Percentiles rank a stretch among this genome's conserved stretches.
These are phyloP conservation scores for Saccharomycopsis schoenii DNA, from an alignment of 805 yeast genomes.

Conservation along the genomic window DNA sequence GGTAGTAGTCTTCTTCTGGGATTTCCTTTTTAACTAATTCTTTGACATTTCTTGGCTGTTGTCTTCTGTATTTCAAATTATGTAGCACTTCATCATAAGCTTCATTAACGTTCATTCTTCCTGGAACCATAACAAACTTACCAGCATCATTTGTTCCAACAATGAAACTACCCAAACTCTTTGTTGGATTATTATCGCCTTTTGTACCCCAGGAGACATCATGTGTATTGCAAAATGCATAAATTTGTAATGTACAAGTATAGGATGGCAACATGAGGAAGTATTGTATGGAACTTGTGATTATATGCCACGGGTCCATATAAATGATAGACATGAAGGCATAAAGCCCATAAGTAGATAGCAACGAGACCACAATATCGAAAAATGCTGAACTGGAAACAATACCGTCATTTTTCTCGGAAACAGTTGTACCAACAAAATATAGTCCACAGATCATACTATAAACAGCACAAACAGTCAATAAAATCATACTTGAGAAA, in stretches of 20 bases:
- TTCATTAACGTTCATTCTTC: conserved; percentile 69
- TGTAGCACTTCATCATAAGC: conserved; percentile 68
- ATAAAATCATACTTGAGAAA: conserved; percentile 56
- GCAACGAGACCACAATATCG: conserved; percentile 72
- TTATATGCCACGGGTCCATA: conserved; percentile 93
- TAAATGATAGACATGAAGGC: conserved; percentile 72
- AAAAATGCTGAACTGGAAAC: conserved; percentile 44
- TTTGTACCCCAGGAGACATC: conserved; percentile 99
- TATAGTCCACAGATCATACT: conserved; percentile 75
- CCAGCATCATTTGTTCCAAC: conserved; percentile 75
- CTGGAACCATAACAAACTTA: conserved; percentile 66
- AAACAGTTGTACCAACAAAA: conserved; percentile 55
- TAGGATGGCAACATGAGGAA: conserved; percentile 84
- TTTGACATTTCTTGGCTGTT: conserved; percentile 43
- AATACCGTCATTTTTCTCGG: conserved; percentile 25
- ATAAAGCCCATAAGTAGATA: conserved; percentile 89
- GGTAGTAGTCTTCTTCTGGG: conserved; percentile 71
- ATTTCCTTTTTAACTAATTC: conserved; percentile 29
- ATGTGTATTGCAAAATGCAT: conserved; percentile 96
- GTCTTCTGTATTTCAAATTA: conserved; percentile 61
- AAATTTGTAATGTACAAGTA: conserved; percentile 85
- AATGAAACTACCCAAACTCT: conserved; percentile 70
- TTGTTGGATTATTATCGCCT: conserved; percentile 72
- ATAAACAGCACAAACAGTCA: conserved; percentile 73
- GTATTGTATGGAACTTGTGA: conserved; percentile 82